Percentiles rank a stretch among this genome's conserved stretches.
Conservation (phyloP, 2,329 filamentous ascomycete species). For the Periconia macrospinosa region DNA sequence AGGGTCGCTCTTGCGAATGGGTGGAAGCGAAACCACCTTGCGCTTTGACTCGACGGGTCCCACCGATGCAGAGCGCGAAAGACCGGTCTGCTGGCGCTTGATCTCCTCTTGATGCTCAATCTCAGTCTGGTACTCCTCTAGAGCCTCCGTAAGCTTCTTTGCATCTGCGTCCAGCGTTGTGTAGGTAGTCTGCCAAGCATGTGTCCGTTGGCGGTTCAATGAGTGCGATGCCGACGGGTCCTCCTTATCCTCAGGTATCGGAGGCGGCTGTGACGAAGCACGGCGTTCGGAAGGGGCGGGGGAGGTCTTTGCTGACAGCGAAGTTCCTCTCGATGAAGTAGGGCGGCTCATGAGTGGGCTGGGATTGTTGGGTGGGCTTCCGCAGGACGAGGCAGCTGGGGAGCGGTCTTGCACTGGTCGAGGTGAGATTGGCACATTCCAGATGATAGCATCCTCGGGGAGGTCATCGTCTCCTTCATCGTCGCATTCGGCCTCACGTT, state of each 20-base stretch:
- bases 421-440: slow-evolving; percentile 81
- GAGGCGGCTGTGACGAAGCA: slow-evolving; percentile 20
- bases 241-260: slow-evolving; percentile 19
- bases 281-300: slow-evolving; percentile 25
- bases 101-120: slow-evolving; percentile 56
- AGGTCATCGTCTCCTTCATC: slow-evolving; percentile 76
- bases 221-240: slow-evolving; percentile 19
- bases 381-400: slow-evolving; percentile 35
- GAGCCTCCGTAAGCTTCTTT: slow-evolving; percentile 72
- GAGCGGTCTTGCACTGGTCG: slow-evolving; percentile 43
- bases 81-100: slow-evolving; percentile 51
- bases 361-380: slow-evolving; percentile 32
- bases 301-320: slow-evolving; percentile 27
- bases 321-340: slow-evolving; percentile 10
- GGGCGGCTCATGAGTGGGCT: slow-evolving; percentile 18
- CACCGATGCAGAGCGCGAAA: slow-evolving; percentile 33
- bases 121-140: slow-evolving; percentile 77
- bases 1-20: slow-evolving; percentile 71
- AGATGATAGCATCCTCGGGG: slow-evolving; percentile 75
- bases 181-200: slow-evolving; percentile 74
- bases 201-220: slow-evolving; percentile 57
- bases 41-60: slow-evolving; percentile 47
- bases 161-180: slow-evolving; percentile 72
- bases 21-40: slow-evolving; percentile 58
- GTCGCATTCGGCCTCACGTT: slow-evolving; percentile 78